Percentiles rank a stretch among this genome's conserved stretches.
phyloP scores from a whole-genome alignment of 352 stramenopile genomes.

The Chrysophaeum taylorii region DNA sequence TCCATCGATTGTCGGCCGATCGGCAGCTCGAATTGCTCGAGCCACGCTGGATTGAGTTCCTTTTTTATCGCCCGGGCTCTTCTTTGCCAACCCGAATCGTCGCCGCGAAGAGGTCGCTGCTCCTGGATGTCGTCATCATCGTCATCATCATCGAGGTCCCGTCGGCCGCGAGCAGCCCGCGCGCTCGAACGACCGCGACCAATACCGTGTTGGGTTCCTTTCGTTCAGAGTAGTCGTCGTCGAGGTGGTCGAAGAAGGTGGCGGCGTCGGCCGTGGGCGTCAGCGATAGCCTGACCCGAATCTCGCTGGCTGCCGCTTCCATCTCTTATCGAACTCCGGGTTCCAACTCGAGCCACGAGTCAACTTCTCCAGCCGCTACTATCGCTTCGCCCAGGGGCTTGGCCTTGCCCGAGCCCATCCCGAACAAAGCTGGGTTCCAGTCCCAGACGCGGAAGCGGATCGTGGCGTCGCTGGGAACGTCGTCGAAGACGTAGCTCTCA shows the following conservation, averaged over 20 bases:
- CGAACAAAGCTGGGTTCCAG: constrained; percentile 7
- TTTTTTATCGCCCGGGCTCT: not conserved
- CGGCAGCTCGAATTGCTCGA: not conserved
- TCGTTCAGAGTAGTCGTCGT: not conserved
- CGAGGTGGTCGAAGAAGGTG: not conserved
- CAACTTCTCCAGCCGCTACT: too few relatives aligned
- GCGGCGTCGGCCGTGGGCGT: not conserved
- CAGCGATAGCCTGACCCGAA: not conserved
- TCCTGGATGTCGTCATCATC: not conserved
- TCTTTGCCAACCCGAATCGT: not conserved
- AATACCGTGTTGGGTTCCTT: not conserved
- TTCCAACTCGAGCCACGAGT: too few relatives aligned
- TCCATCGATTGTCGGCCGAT: not conserved
- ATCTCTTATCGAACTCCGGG: not conserved
- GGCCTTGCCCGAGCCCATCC: not conserved
- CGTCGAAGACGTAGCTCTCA: not conserved
- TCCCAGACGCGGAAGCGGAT: constrained; percentile 3
- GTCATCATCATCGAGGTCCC: too few relatives aligned
- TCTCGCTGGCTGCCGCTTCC: not conserved
- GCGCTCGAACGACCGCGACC: not conserved
- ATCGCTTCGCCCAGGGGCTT: not conserved
- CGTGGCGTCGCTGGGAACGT: not conserved
- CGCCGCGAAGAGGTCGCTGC: not conserved
- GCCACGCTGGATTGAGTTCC: not conserved
- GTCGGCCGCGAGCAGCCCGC: not conserved